Conservation (phyloP, 2,329 filamentous ascomycete species). For the Aspergillus sp. region DNA sequence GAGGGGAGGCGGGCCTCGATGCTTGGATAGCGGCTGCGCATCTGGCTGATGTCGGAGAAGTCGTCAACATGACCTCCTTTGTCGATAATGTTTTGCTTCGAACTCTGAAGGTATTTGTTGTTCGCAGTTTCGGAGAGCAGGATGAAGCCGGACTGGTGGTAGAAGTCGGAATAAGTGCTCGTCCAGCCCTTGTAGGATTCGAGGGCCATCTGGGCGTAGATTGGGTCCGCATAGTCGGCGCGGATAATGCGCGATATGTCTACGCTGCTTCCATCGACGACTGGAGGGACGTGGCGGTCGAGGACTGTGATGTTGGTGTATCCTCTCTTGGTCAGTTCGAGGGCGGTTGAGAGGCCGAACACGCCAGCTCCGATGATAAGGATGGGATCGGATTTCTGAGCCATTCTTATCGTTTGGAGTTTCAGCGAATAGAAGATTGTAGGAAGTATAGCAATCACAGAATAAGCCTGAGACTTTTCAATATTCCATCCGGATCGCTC, state of each 20-base stretch:
- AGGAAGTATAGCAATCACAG: not conserved
- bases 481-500: not conserved
- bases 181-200: constrained; percentile 67
- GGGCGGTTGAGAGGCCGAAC: constrained; percentile 28
- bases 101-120: constrained; percentile 27
- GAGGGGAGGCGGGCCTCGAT: constrained; percentile 57
- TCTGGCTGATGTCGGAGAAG: constrained; percentile 37
- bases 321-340: constrained; percentile 26
- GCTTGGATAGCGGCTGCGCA: constrained; percentile 20
- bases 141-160: constrained; percentile 24
- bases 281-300: constrained; percentile 35
- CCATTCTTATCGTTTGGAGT: too few relatives aligned
- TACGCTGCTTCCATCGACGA: constrained; percentile 40
- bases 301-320: constrained; percentile 31
- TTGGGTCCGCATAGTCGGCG: constrained; percentile 69
- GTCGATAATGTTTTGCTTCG: constrained; percentile 34
- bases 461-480: not conserved
- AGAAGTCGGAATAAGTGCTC: constrained; percentile 33
- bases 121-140: constrained; percentile 26
- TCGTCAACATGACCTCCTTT: constrained; percentile 41
- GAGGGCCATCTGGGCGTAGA: constrained; percentile 70
- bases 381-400: constrained; percentile 24
- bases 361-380: constrained; percentile 30
- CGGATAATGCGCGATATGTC: constrained; percentile 43
- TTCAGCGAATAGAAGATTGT: not conserved